A percentile compares a stretch with the other conserved stretches of the same genome.
Evolutionary conservation across 352 stramenopile genomes (phyloP).

Genomic region (Phytophthora sp.): DNA sequence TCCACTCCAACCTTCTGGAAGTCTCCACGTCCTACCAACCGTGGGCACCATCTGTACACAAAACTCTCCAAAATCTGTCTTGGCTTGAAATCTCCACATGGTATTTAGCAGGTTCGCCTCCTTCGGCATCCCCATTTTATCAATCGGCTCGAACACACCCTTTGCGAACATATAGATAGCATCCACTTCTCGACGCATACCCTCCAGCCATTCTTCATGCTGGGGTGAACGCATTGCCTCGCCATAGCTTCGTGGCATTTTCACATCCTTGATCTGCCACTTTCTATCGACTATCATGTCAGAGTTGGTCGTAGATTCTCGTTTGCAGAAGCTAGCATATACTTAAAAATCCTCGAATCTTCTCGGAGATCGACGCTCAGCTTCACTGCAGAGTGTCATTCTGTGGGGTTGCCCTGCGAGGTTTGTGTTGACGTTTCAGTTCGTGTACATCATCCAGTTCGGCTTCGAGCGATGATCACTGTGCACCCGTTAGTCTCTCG

Average conservation of each 20-base stretch:
- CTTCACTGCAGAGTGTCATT: constrained; percentile 2
- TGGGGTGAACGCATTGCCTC: constrained; percentile 5
- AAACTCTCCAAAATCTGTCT: constrained; percentile 9
- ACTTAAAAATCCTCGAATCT: constrained; percentile 12
- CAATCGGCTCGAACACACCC: constrained; percentile 1
- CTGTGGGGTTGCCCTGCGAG: background rate
- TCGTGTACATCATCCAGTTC: constrained; percentile 14
- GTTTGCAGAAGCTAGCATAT: constrained; percentile 6
- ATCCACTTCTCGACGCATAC: constrained; percentile 1
- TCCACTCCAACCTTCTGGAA: no score
- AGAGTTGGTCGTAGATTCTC: background rate
- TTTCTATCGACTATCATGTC: background rate
- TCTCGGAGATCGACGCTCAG: background rate
- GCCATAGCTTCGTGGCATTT: background rate
- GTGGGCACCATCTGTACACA: no score
- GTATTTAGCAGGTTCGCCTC: background rate
- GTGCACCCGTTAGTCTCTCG: constrained; percentile 1
- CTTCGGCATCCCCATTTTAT: background rate
- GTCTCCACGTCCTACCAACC: no score
- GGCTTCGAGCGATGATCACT: constrained; percentile 3
- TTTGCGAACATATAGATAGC: constrained; percentile 20
- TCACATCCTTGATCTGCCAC: constrained; percentile 4
- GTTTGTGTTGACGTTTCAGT: constrained; percentile 2
- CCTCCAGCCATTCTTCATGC: background rate
- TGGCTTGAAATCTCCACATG: constrained; percentile 9